These are phyloP conservation scores for Candida xiaguanensis DNA, from an alignment of 805 yeast genomes.

Conservation along the genomic window DNA sequence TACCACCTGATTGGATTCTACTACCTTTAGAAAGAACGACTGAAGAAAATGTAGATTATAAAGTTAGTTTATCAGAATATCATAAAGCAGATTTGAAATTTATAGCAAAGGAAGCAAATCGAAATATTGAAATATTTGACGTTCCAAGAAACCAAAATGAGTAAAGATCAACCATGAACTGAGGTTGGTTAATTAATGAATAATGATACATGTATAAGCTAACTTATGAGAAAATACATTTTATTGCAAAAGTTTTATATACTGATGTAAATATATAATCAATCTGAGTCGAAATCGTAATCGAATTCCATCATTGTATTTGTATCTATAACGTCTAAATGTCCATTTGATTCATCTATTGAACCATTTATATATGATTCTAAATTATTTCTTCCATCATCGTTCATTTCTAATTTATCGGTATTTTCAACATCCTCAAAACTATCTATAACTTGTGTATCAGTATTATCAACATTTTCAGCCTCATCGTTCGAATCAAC, in stretches of 20 bases:
- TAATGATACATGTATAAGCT: too few relatives aligned
- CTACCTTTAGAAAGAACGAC: slow-evolving; percentile 19
- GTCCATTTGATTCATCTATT: too few relatives aligned
- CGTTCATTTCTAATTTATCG: slow-evolving; percentile 1
- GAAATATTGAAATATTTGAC: slow-evolving; percentile 7
- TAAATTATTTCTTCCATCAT: slow-evolving; percentile 10
- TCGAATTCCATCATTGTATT: slow-evolving; percentile 19
- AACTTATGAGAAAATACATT: too few relatives aligned
- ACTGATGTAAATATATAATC: too few relatives aligned
- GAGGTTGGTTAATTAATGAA: too few relatives aligned
- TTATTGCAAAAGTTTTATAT: too few relatives aligned
- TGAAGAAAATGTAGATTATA: slow-evolving; percentile 11
- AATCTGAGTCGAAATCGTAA: slow-evolving; percentile 21
- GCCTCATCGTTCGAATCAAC: too few relatives aligned
- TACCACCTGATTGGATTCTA: slow-evolving; percentile 30
- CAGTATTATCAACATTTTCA: neutral
- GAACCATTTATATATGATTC: too few relatives aligned
- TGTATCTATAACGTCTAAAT: neutral
- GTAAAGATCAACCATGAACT: neutral
- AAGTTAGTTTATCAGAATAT: slow-evolving; percentile 17
- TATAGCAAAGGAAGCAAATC: slow-evolving; percentile 6
- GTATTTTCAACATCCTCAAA: slow-evolving; percentile 9
- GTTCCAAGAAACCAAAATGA: slow-evolving; percentile 3
- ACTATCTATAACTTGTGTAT: slow-evolving; percentile 4
- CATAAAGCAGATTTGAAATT: slow-evolving; percentile 16